Percentiles rank a stretch among this genome's conserved stretches.
Evolutionary conservation across 345 rosid genomes (phyloP).

Genomic region (Moricandia moricandioides): DNA sequence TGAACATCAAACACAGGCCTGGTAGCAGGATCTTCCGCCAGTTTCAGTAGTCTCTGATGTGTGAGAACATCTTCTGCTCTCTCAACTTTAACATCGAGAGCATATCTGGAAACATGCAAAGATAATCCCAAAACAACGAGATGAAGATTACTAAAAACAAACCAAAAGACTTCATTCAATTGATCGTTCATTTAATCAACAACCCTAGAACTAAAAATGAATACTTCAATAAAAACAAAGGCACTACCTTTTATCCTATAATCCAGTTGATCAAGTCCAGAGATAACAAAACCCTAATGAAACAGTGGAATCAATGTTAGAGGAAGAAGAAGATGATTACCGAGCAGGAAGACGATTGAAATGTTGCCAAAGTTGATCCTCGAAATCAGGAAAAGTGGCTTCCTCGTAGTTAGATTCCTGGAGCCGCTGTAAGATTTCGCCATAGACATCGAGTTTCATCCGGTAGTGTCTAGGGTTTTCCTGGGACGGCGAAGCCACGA

Average conservation of each 20-base stretch:
- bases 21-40: conserved; percentile 75
- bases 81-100: conserved; percentile 92
- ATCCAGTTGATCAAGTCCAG: background rate
- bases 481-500: conserved; percentile 49
- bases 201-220: background rate
- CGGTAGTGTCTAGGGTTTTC: conserved; percentile 64
- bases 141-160: background rate
- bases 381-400: conserved; percentile 69
- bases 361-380: conserved; percentile 90
- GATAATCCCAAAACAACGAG: too few species aligned
- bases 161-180: background rate
- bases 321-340: conserved; percentile 35
- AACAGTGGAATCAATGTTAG: background rate
- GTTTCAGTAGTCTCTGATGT: conserved; percentile 66
- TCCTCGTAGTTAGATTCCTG: conserved; percentile 69
- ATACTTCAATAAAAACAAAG: too few species aligned
- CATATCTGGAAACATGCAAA: conserved; percentile 47
- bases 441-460: conserved; percentile 86
- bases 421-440: conserved; percentile 70
- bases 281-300: background rate
- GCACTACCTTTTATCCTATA: background rate
- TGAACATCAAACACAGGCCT: conserved; percentile 83
- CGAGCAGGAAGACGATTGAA: conserved; percentile 92
- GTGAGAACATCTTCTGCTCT: conserved; percentile 90
- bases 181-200: background rate